phyloP scores from a whole-genome alignment of 2,329 filamentous ascomycete genomes.

The Colletotrichum sp. region DNA sequence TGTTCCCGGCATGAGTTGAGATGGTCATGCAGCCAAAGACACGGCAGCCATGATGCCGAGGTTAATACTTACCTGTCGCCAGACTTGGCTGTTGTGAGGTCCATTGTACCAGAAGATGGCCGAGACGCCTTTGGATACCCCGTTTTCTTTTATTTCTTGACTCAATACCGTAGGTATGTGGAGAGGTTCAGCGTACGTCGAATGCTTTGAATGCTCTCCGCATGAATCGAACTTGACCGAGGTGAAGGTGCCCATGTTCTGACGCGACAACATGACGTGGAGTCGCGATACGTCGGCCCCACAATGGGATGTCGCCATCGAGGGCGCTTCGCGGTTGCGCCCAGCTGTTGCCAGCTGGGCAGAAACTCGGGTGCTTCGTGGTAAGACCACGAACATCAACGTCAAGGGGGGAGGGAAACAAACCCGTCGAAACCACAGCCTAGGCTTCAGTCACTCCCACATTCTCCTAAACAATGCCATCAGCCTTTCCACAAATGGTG shows the following conservation, averaged over 20 bases:
- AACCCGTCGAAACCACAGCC: not conserved
- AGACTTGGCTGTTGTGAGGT: not conserved
- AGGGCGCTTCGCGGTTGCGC: not conserved
- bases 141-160: not conserved
- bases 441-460: not conserved
- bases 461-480: not conserved
- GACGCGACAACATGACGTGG: not conserved
- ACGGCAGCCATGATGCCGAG: not conserved
- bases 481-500: not conserved
- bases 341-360: not conserved
- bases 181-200: not conserved
- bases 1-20: not conserved
- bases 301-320: not conserved
- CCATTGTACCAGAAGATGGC: not conserved
- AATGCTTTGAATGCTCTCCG: not conserved
- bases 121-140: not conserved
- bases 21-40: not conserved
- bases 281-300: not conserved
- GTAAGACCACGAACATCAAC: not conserved
- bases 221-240: not conserved
- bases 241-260: not conserved
- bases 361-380: not conserved
- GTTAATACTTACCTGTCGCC: not conserved
- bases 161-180: not conserved
- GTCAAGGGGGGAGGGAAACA: not conserved